Evolutionary conservation across 495 filamentous ascomycete species (phyloP), one percentile per base, ranked within the genome.

Genomic region (Penicillium atrosanguineum): DNA sequence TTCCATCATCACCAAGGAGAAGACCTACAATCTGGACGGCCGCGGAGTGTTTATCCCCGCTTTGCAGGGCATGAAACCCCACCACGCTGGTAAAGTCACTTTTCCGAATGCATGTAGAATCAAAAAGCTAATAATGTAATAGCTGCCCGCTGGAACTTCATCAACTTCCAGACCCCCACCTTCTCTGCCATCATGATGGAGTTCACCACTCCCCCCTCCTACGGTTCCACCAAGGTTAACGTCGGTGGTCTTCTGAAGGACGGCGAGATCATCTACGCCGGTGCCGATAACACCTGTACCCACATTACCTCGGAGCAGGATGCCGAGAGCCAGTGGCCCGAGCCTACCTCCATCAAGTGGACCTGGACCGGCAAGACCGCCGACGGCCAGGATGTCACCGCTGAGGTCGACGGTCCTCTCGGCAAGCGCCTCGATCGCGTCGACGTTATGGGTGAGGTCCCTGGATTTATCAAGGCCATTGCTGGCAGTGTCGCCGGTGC

Each of bases 21-120:
- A 90, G 47, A 85, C 85, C n/a, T 75, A 95, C 36, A 85, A 97
- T 63, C 84, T 95, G 68, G 86, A 81, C 49, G 94, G 94, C 39
- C 81, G 75, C 54, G 91, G 83, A 21, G 71, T 95, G 56, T 89
- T 91, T 69, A 76, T 84, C 57, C 85, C 90, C 68, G 91, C 90
- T 29, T 76, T 97, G 37, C 94, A 98, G 69, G 94, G 91, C 58
- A 97, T 97, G 95, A 98, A 97, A 78, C 94, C 94, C 14, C 94
- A 98, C 68, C 95, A 97, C 72, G 91, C 91, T 38, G 86, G 86
- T 88, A 80, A 38, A 31, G 16, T 20, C 11, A 40, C n/a, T 14
- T 7, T n/a, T 5, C 5, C 16, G 7, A 4, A 20, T 40, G n/a
- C 38, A 19, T n/a, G 9, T 40, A n/a, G 14, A 15, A 34, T 5